A percentile compares a stretch with the other conserved stretches of the same genome.
phyloP scores from a whole-genome alignment of 2,329 filamentous ascomycete genomes.

The Xenosphaeropsis pyriputrescens region DNA sequence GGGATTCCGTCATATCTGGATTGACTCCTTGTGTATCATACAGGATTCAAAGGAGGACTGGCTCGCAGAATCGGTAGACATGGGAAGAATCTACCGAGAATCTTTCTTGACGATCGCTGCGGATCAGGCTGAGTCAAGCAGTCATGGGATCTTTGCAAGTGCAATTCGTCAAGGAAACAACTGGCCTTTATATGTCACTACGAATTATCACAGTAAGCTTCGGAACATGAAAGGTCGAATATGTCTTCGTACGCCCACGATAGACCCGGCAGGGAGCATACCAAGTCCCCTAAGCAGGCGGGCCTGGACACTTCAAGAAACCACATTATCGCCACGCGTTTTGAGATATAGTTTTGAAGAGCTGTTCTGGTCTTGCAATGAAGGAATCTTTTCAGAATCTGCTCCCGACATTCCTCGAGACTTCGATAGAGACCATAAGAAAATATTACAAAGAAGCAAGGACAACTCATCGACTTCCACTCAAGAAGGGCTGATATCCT shows the following conservation, averaged over 20 bases:
- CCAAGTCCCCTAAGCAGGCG: neutral
- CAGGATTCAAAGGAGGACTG: constrained; percentile 7
- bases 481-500: neutral
- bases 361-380: constrained; percentile 7
- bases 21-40: constrained; percentile 10
- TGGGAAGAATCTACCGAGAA: constrained; percentile 6
- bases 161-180: neutral
- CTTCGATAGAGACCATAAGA: neutral
- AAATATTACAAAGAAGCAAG: neutral
- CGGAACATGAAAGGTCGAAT: neutral
- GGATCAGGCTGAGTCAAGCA: constrained; percentile 1
- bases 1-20: constrained; percentile 8
- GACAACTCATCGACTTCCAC: neutral
- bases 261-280: neutral
- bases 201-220: neutral
- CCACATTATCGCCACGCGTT: constrained; percentile 1
- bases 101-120: constrained; percentile 7
- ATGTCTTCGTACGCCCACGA: neutral
- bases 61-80: constrained; percentile 6
- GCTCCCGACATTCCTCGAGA: neutral
- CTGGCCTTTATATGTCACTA: neutral
- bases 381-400: constrained; percentile 3
- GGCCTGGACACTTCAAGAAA: constrained; percentile 2
- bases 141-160: neutral
- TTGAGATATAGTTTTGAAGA: constrained; percentile 2